Conservation (phyloP, 2,329 filamentous ascomycete genomes). For the Colletotrichum tropicicola region DNA sequence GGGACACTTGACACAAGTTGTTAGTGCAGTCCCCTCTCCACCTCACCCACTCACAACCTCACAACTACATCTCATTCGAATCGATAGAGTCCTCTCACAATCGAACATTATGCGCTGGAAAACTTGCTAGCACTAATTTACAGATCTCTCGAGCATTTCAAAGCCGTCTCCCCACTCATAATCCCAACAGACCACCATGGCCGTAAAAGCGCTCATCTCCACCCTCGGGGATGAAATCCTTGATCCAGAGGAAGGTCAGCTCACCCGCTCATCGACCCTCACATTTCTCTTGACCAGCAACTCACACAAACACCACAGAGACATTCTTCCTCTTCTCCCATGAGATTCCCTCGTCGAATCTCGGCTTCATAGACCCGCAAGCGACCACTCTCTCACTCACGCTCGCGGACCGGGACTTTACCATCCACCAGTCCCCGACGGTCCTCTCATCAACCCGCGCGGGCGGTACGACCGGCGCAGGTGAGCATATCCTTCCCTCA, state of each 20-base stretch:
- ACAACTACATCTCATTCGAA: no score
- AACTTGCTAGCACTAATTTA: no score
- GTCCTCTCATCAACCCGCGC: constrained; percentile 80
- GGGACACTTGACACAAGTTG: no score
- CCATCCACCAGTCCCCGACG: constrained; percentile 84
- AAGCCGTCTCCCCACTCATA: not conserved
- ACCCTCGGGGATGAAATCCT: constrained; percentile 53
- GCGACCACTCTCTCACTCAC: constrained; percentile 72
- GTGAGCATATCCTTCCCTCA: constrained; percentile 39
- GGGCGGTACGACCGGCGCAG: constrained; percentile 64
- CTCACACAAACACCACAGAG: constrained; percentile 62
- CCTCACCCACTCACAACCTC: no score
- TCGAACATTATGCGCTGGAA: no score
- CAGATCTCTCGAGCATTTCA: no score
- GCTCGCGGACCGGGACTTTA: constrained; percentile 75
- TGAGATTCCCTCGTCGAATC: constrained; percentile 75
- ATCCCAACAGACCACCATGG: not conserved
- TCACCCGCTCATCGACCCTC: not conserved
- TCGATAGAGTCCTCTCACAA: no score
- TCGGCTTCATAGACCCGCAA: constrained; percentile 85
- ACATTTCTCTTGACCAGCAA: not conserved
- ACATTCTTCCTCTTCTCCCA: constrained; percentile 88
- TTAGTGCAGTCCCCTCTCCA: no score
- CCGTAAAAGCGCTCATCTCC: constrained; percentile 35
- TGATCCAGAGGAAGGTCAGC: constrained; percentile 58